Base-by-base conservation (phyloP, 108 stramenopile species). In the Craspedostauros australis region DNA sequence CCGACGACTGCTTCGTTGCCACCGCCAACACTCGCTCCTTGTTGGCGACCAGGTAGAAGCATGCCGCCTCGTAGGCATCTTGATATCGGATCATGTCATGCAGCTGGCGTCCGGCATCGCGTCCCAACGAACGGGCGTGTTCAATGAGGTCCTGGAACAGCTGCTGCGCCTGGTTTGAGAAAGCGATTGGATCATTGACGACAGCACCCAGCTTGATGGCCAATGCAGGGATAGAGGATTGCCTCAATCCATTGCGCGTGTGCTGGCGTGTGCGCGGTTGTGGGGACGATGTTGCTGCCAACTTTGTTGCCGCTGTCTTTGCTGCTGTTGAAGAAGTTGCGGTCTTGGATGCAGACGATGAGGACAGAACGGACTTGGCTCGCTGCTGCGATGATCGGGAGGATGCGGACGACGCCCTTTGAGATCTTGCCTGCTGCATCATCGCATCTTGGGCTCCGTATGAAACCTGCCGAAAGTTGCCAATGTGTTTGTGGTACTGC, bases 11-110 rank as follows among this genome's bases (percentile, higher is more conserved):
- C n/a, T n/a, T n/a, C n/a, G n/a, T n/a, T n/a, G n/a, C n/a, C n/a
- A n/a, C n/a, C n/a, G n/a, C n/a, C n/a, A n/a, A n/a, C n/a, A n/a
- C n/a, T n/a, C n/a, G n/a, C n/a, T n/a, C 37, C 57, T n/a, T 28
- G 15, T 29, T 60, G 2, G 66, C 66, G 6, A 75, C 68, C 7
- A 79, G 25, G 39, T 54, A 81, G 51, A 81, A 78, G 39, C 83
- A 85, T 1, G 65, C 79, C 0, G 79, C 77, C 39, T 85, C 83
- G 50, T 85, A 85, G 30, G 54, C 71, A 1, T 40, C 19, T 31
- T 30, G 41, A 43, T 67, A 39, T 8, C 67, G 53, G 14, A 45
- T 34, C 27, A 81, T 54, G 32, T 85, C 83, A 20, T 25, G 43
- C 16, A 73, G 19, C 27, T 57, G 51, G 26, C 61, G 22, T 0